Evolutionary conservation across 106 monocot genomes (phyloP).

Genomic region (Cymbidium sinense): DNA sequence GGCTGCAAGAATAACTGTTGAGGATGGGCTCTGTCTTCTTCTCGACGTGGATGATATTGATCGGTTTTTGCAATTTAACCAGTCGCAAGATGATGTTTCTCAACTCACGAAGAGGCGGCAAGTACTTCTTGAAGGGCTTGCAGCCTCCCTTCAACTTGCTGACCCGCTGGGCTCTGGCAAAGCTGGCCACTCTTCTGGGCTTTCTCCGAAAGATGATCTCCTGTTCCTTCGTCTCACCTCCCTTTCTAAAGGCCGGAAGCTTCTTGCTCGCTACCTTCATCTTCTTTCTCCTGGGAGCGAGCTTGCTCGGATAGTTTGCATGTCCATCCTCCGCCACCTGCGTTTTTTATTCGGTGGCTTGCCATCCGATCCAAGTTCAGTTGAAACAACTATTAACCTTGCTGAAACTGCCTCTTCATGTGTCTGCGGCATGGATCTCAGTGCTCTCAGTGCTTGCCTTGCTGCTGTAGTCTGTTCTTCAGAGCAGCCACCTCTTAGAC

Average conservation of each 20-base stretch:
- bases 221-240: constrained; percentile 75
- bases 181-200: constrained; percentile 41
- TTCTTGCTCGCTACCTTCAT: constrained; percentile 63
- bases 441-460: constrained; percentile 83
- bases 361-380: constrained; percentile 45
- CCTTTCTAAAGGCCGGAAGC: constrained; percentile 78
- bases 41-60: constrained; percentile 96
- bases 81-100: constrained; percentile 50
- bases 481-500: constrained; percentile 94
- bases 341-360: constrained; percentile 76
- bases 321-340: constrained; percentile 85
- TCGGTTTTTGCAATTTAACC: constrained; percentile 49
- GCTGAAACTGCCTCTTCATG: constrained; percentile 46
- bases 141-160: constrained; percentile 81
- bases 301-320: constrained; percentile 67
- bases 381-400: constrained; percentile 52
- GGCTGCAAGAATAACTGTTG: constrained; percentile 77
- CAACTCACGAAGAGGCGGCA: constrained; percentile 60
- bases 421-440: constrained; percentile 65
- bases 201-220: constrained; percentile 72
- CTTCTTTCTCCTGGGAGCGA: constrained; percentile 71
- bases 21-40: constrained; percentile 76
- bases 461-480: constrained; percentile 91
- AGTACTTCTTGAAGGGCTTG: constrained; percentile 73
- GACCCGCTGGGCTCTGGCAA: constrained; percentile 65